Base-by-base conservation (phyloP, 2,329 filamentous ascomycete species). In the Diaporthe destruens region DNA sequence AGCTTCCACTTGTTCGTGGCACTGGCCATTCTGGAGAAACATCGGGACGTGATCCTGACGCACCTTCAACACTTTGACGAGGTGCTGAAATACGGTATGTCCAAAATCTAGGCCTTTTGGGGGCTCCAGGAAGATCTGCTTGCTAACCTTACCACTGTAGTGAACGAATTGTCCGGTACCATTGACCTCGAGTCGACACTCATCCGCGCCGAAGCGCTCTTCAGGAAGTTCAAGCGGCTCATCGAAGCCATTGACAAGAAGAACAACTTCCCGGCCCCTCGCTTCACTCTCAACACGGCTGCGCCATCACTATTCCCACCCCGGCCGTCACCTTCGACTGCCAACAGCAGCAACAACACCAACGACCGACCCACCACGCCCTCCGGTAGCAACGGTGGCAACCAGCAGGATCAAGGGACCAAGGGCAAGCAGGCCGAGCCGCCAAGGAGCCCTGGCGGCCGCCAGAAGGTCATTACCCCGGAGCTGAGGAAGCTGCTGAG, bases 1-100 rank as follows among this genome's bases (percentile, higher is more conserved):
- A 95, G 94, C 80, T 99, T 98, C 83, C 96, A 98, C 80, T 86
- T 99, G 18, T 99, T 99, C 80, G 88, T 99, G 74, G 96, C 97
- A 0, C 84, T 99, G 54, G 96, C 96, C 0, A 98, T 99, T 51
- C 83, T 99, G 32, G 96, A 99, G 82, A 98, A 97, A 83, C 96
- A 98, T 79, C 87, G 96, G n/a, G 93, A 96, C 79, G 93, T 98
- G 16, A 98, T 99, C 75, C 97, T 99, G 92, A 90, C 93, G 71
- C 96, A 99, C 82, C 85, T 99, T 34, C 90, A 94, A 80, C 94
- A 96, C 77, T 99, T 99, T 83, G 96, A 99, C 76, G 97, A 99
- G 82, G 94, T 99, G 42, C 85, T 99, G 36, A 99, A 99, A 86
- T 99, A 98, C 80, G 88, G 94, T 96, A 88, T 71, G 92, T 85